These are phyloP conservation scores for Novymonas esmeraldas DNA, from an alignment of 208 protist species.

Conservation along the genomic window DNA sequence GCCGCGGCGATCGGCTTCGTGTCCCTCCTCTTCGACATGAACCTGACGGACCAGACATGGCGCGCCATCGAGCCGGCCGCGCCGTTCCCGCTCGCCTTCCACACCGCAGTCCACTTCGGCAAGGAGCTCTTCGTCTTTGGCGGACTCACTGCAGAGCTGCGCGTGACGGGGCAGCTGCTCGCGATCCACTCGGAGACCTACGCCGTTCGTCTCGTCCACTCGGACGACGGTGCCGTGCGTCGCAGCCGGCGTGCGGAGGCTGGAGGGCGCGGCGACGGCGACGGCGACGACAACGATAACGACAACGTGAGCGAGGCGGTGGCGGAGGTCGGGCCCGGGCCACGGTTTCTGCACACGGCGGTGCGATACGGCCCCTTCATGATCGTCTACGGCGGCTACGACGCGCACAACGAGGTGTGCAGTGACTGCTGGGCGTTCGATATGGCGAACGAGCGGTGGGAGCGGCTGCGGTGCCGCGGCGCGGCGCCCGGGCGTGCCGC, in stretches of 20 bases:
- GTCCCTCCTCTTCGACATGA: conserved; percentile 85
- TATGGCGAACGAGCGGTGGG: conserved; percentile 77
- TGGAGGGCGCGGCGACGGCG: background rate
- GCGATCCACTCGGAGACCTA: conserved; percentile 64
- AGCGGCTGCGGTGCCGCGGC: conserved; percentile 51
- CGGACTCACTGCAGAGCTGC: conserved; percentile 67
- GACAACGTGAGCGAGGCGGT: too few relatives aligned
- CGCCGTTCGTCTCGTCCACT: conserved; percentile 47
- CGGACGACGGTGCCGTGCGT: background rate
- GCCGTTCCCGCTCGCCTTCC: conserved; percentile 72
- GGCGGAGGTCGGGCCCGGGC: conserved; percentile 15
- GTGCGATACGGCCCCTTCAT: conserved; percentile 84
- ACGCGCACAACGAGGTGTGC: conserved; percentile 65
- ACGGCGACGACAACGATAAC: background rate
- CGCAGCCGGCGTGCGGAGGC: conserved; percentile 1
- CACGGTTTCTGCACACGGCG: conserved; percentile 77
- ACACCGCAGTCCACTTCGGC: conserved; percentile 63
- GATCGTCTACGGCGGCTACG: conserved; percentile 83
- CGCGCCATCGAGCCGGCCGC: conserved; percentile 67
- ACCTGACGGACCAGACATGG: conserved; percentile 61
- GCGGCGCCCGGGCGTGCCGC: conserved; percentile 44
- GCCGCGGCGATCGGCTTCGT: conserved; percentile 62
- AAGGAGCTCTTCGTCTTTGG: conserved; percentile 82
- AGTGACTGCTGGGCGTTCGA: conserved; percentile 86
- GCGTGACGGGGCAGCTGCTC: conserved; percentile 72